Evolutionary conservation across 1,139 yeast species (phyloP), one percentile per base, ranked within the genome.

Genomic region (Blastobotrys apis): DNA sequence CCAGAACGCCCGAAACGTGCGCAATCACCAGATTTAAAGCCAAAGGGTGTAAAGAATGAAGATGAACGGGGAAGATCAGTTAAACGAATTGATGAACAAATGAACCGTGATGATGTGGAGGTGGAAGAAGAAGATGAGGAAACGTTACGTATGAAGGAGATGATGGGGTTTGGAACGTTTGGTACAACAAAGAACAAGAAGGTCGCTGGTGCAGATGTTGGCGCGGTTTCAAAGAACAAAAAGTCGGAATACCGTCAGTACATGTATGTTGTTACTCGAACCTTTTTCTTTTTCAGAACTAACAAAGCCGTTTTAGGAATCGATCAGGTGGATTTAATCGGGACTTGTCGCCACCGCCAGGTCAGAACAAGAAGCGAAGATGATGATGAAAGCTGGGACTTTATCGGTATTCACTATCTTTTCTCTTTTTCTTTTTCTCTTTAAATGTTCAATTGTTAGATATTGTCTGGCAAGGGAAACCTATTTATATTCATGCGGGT

Each of bases 91-190:
- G 39, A 12, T 15, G 39, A 22, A 29, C 34, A 15, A 20, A 16
- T 16, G 9, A 23, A 12, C 13, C 21, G 20, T 13, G 41, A 38
- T 10, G 31, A 22, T 17, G 27, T 12, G 2, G 23, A 22, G 4
- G 35, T 12, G 2, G 36, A 29, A 15, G 34, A 36, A 5, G 37
- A 19, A 10, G 37, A 25, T 23, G 40, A 23, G 23, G 59, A 60
- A 59, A 60, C 23, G 62, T 57, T 12, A 59, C 66, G 64, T 6
- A 62, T 67, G 65, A 53, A 54, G 41, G 51, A 60, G 36, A 66
- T 81, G 55, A 80, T 83, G 86, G 94, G 92, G 3, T 81, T 81
- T 55, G 66, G 73, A 2, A 75, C 77, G 1, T 81, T 82, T 60
- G 73, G 72, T 0, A 59, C 80, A 1, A 81, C 87, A 3, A 80